Conservation (phyloP, 306 rosid species). For the Casuarina cunninghamiana region DNA sequence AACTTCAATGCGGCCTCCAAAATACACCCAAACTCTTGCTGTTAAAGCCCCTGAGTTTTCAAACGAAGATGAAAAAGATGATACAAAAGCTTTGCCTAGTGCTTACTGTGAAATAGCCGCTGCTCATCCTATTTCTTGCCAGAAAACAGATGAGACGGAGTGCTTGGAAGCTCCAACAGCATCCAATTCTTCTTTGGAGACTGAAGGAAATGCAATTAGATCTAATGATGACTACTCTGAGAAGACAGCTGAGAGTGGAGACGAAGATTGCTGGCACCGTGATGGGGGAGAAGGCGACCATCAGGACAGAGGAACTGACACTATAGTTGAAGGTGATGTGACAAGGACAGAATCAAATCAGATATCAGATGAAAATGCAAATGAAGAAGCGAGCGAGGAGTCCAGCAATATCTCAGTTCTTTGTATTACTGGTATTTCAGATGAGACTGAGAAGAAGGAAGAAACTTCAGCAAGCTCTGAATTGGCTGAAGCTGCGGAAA, state of each 20-base stretch:
- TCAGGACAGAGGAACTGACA: constrained; percentile 15
- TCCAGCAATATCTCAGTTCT: constrained; percentile 21
- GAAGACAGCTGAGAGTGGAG: constrained; percentile 29
- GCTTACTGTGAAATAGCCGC: constrained; percentile 24
- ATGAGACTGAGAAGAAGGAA: constrained; percentile 26
- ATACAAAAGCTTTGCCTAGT: constrained; percentile 21
- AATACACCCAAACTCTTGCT: constrained; percentile 36
- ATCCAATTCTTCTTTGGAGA: constrained; percentile 20
- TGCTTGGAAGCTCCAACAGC: constrained; percentile 32
- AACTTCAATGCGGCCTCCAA: constrained; percentile 37
- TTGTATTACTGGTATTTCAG: constrained; percentile 22
- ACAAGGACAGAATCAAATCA: constrained; percentile 18
- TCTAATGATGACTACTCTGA: constrained; percentile 33
- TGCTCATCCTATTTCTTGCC: constrained; percentile 28
- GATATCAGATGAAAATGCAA: constrained; percentile 28
- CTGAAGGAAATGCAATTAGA: constrained; percentile 22
- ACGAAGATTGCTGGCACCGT: constrained; percentile 7
- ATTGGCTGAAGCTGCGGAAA: constrained; percentile 21
- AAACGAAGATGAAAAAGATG: constrained; percentile 42
- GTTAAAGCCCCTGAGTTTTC: constrained; percentile 63
- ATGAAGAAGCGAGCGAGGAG: constrained; percentile 26
- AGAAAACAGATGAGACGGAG: constrained; percentile 25
- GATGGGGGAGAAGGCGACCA: constrained; percentile 28
- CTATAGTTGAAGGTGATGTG: constrained; percentile 20
- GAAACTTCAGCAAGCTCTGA: constrained; percentile 25